Percentiles rank a stretch among this genome's conserved stretches.
Conservation (phyloP, 2,329 filamentous ascomycete species). For the Xylariaceae sp. region DNA sequence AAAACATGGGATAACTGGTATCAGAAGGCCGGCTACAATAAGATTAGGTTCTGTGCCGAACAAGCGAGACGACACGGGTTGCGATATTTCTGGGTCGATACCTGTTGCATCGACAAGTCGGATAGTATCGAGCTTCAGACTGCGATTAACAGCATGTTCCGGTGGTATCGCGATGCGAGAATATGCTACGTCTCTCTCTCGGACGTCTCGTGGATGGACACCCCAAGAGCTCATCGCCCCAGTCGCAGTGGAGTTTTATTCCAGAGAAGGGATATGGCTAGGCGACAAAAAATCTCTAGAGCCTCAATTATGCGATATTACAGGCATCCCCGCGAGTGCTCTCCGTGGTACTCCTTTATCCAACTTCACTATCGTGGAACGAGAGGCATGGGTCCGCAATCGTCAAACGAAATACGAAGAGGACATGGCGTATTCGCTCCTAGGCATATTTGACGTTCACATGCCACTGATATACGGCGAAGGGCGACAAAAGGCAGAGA, state of each 20-base stretch:
- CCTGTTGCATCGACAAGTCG: too few relatives aligned
- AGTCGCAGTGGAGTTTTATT: conserved; percentile 12
- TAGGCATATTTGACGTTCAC: too few relatives aligned
- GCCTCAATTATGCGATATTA: conserved; percentile 16
- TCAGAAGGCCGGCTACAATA: conserved; percentile 21
- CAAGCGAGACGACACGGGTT: conserved; percentile 23
- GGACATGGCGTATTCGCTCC: too few relatives aligned
- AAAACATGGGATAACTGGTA: conserved; percentile 8
- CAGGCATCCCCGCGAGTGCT: conserved; percentile 11
- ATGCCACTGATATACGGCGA: too few relatives aligned
- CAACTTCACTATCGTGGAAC: conserved; percentile 19
- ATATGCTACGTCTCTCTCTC: conserved; percentile 32
- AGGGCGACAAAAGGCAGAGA: conserved; percentile 23
- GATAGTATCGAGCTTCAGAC: conserved; percentile 20
- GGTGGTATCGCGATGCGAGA: conserved; percentile 24
- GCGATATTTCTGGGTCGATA: too few relatives aligned
- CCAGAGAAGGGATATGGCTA: conserved; percentile 2
- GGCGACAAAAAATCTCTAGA: conserved; percentile 21
- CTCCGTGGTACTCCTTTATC: too few relatives aligned
- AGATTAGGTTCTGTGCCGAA: conserved; percentile 28
- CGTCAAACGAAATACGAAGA: too few relatives aligned
- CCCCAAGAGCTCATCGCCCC: conserved; percentile 19
- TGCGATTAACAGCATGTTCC: conserved; percentile 30
- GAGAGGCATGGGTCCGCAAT: conserved; percentile 24
- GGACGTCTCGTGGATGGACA: too few relatives aligned